Base-by-base conservation (phyloP, 257 asterid species). In the Apocynum venetum region DNA sequence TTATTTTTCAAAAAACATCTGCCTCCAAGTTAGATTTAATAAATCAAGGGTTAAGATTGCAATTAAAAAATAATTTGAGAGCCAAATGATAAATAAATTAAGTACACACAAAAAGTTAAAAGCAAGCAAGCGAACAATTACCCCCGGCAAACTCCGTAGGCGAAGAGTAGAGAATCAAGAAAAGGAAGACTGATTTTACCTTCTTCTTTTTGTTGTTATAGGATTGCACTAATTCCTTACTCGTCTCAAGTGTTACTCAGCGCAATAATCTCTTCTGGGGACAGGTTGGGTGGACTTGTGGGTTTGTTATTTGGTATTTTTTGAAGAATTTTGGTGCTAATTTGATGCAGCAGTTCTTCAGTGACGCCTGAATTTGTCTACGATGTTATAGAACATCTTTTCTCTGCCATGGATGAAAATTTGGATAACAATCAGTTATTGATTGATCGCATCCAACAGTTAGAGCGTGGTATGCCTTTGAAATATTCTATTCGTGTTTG, bases 381-480 rank as follows among this genome's bases (percentile, higher is more conserved):
- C n/a, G 12, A 7, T 55, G 5, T 36, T 56, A 4, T 36, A 7
- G 52, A 47, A 14, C 2, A 3, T 6, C 40, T 36, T 72, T 31
- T 79, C 73, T 71, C 86, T 88, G 97, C 75, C 71, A 93, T 96
- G 99, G 99, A 90, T 68, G 88, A 85, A 52, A 78, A 68, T 65
- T 47, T 7, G 13, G 74, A 79, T 36, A 82, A 76, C 72, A 76
- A 86, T 25, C 89, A 88, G 76, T 78, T 89, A 36, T 81, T 91
- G 76, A 61, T 78, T 81, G 91, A 89, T 82, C 97, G 89, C 75
- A 87, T 96, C 79, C 87, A 88, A 48, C 93, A 90, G 76, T 82
- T 96, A 85, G 99, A 96, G 87, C 89, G 88, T n/a, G 99, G 98
- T 96, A 87, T 80, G 85, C 35, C 5, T 71, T 78, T 73, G 19